These are phyloP conservation scores for Clohesyomyces aquaticus DNA, from an alignment of 495 filamentous ascomycete genomes.

Conservation along the genomic window DNA sequence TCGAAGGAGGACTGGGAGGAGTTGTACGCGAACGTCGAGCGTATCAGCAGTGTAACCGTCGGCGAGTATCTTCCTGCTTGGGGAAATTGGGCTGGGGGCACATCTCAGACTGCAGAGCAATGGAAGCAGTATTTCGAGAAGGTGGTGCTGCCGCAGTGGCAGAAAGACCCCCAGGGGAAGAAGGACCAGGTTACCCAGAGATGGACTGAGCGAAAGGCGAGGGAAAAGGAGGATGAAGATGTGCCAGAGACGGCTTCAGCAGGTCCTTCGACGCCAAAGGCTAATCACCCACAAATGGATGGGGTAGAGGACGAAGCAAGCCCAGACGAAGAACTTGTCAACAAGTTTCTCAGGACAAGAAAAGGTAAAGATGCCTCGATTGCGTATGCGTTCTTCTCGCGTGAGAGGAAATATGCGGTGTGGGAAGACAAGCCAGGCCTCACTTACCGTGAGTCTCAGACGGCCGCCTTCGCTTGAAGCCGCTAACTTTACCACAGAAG, in stretches of 20 bases:
- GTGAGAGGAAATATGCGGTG: slow-evolving; percentile 1
- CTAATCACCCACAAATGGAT: neutral
- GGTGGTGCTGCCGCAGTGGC: slow-evolving; percentile 31
- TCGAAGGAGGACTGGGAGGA: slow-evolving; percentile 30
- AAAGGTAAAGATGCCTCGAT: neutral
- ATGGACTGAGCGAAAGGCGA: neutral
- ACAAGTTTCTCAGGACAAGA: slow-evolving; percentile 11
- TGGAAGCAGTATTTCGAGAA: slow-evolving; percentile 37
- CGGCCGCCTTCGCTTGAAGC: neutral
- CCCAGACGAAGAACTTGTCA: slow-evolving; percentile 10
- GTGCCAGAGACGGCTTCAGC: neutral
- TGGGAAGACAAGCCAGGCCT: slow-evolving; percentile 4
- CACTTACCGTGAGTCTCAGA: slow-evolving; percentile 15
- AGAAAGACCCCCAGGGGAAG: slow-evolving; percentile 24
- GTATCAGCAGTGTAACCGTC: neutral
- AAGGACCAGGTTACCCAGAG: slow-evolving; percentile 8
- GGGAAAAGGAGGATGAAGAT: slow-evolving; percentile 1
- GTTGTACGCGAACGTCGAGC: slow-evolving; percentile 28
- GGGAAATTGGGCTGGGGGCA: slow-evolving; percentile 22
- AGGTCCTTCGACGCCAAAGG: neutral
- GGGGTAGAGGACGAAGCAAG: neutral
- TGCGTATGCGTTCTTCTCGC: slow-evolving; percentile 14
- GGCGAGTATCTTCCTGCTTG: slow-evolving; percentile 20
- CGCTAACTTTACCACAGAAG: slow-evolving; percentile 9
- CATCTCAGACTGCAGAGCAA: slow-evolving; percentile 14